phyloP scores from a whole-genome alignment of 2,329 filamentous ascomycete species.

The Colletotrichum australisinense region DNA sequence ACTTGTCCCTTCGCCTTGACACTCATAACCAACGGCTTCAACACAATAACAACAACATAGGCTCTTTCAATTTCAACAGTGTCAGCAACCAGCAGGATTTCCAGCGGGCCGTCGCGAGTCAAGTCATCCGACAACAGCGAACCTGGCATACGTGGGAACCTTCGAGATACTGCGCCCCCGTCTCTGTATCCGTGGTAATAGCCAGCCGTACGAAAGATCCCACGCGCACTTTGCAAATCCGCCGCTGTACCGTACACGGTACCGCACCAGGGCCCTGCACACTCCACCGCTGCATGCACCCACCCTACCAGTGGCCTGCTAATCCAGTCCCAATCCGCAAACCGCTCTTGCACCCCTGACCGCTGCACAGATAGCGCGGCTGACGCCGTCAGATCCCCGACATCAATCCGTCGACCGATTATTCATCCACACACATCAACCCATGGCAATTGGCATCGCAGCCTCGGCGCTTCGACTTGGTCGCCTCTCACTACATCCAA shows the following conservation, averaged over 20 bases:
- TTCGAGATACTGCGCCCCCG: constrained; percentile 23
- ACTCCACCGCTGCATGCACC: not conserved
- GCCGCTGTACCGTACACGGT: not conserved
- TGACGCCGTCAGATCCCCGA: constrained; percentile 36
- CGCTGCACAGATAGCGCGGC: constrained; percentile 35
- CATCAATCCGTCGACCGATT: constrained; percentile 26
- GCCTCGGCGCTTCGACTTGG: not conserved
- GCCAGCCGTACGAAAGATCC: constrained; percentile 8
- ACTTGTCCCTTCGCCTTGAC: not conserved
- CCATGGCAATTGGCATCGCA: constrained; percentile 4
- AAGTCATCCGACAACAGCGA: constrained; percentile 32
- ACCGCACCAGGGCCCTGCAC: not conserved
- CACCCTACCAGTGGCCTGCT: not conserved
- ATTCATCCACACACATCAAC: no score
- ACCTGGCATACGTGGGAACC: constrained; percentile 27
- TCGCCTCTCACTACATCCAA: not conserved
- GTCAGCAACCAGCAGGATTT: constrained; percentile 18
- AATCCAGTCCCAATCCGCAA: constrained; percentile 17
- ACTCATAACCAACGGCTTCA: not conserved
- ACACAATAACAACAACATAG: not conserved
- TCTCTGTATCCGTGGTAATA: constrained; percentile 2
- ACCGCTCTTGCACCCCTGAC: constrained; percentile 6
- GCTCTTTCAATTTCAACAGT: not conserved
- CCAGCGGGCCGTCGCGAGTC: constrained; percentile 34
- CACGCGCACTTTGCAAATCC: not conserved